Conservation (phyloP, 495 filamentous ascomycete genomes). For the Aspergillus affinis region DNA sequence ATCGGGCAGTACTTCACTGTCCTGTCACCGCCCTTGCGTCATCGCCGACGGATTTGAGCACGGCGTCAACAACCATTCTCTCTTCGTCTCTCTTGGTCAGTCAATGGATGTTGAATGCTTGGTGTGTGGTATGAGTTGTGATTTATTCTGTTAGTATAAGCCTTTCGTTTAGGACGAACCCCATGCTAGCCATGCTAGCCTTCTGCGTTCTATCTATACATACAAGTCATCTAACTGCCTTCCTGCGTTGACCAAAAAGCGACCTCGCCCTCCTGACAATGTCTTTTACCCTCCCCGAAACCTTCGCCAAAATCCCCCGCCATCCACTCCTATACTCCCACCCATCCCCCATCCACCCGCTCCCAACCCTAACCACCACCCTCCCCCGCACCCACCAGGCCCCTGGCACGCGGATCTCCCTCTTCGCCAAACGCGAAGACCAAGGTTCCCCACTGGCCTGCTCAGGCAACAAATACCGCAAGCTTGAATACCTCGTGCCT, state of each 20-base stretch:
- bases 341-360: conserved; percentile 37
- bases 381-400: conserved; percentile 8
- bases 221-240: conserved; percentile 1
- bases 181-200: too few species aligned
- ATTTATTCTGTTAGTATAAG: too few species aligned
- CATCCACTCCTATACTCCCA: conserved; percentile 32
- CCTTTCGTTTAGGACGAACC: too few species aligned
- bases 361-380: conserved; percentile 22
- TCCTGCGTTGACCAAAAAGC: background rate
- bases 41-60: background rate
- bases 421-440: conserved; percentile 44
- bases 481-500: conserved; percentile 44
- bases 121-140: too few species aligned
- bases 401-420: conserved; percentile 20
- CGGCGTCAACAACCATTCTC: background rate
- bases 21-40: conserved; percentile 8
- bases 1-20: background rate
- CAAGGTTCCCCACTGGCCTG: conserved; percentile 37
- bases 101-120: background rate
- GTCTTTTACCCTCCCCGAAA: conserved; percentile 24
- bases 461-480: conserved; percentile 46
- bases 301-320: conserved; percentile 32
- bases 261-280: background rate
- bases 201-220: too few species aligned
- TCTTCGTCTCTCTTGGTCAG: background rate